Percentiles rank a stretch among this genome's conserved stretches.
Conservation (phyloP, 345 rosid species). For the Salix dunnii region DNA sequence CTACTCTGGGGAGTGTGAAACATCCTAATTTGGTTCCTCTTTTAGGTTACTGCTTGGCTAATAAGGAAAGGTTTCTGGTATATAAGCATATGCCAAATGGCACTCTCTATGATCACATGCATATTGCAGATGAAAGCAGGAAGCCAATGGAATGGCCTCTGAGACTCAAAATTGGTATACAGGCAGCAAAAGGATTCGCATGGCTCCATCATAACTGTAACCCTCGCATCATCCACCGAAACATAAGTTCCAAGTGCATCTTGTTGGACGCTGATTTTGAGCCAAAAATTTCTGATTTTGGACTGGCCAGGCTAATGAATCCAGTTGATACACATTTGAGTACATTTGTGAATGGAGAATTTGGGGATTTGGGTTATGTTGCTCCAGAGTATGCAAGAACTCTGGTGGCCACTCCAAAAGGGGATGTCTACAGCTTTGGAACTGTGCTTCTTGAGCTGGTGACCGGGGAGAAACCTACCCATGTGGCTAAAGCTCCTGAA, state of each 20-base stretch:
- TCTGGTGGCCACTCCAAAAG: constrained; percentile 84
- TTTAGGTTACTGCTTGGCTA: constrained; percentile 69
- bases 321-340: constrained; percentile 91
- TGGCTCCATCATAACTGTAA: constrained; percentile 96
- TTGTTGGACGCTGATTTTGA: constrained; percentile 73
- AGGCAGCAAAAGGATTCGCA: constrained; percentile 82
- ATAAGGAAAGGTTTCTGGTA: constrained; percentile 73
- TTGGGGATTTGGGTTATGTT: constrained; percentile 90
- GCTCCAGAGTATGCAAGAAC: constrained; percentile 94
- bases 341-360: constrained; percentile 96
- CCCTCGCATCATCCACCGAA: constrained; percentile 91
- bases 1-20: constrained; percentile 74
- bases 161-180: constrained; percentile 78
- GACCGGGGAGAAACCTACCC: constrained; percentile 78
- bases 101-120: constrained; percentile 55
- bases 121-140: constrained; percentile 37
- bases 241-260: constrained; percentile 88
- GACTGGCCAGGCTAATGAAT: constrained; percentile 94
- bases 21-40: constrained; percentile 81
- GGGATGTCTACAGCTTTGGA: constrained; percentile 95
- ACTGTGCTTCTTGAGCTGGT: constrained; percentile 88
- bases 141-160: constrained; percentile 74
- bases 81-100: constrained; percentile 80
- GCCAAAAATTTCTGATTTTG: constrained; percentile 91
- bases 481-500: constrained; percentile 56